Conservation (phyloP, 306 rosid genomes). For the Dicorynia guianensis region DNA sequence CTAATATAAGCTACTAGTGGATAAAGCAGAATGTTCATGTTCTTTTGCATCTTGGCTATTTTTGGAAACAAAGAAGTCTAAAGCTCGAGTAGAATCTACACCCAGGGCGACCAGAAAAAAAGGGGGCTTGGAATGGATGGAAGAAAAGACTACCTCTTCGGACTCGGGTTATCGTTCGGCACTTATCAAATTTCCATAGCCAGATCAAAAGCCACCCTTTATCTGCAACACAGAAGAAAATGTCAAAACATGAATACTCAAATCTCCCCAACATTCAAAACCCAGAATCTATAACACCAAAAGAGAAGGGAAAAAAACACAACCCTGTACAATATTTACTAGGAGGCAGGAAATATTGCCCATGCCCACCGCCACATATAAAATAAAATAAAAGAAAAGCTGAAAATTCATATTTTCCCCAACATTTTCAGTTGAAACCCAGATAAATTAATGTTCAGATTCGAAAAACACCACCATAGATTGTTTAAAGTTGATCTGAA, state of each 20-base stretch:
- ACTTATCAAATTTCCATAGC: conserved; percentile 41
- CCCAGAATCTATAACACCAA: conserved; percentile 7
- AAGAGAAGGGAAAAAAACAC: too few relatives aligned
- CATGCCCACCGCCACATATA: conserved; percentile 8
- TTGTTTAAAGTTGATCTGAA: not conserved
- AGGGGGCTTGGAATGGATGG: not conserved
- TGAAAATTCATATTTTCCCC: conserved; percentile 19
- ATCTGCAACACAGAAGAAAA: conserved; percentile 45
- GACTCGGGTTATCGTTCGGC: conserved; percentile 20
- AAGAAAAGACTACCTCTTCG: conserved; percentile 41
- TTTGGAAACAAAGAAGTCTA: not conserved
- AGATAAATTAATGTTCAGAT: conserved; percentile 29
- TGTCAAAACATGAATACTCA: conserved; percentile 22
- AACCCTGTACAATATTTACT: too few relatives aligned
- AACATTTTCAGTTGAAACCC: conserved; percentile 35
- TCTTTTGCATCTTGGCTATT: conserved; percentile 5
- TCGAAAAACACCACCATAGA: conserved; percentile 29
- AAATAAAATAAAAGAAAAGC: not conserved
- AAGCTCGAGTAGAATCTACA: conserved; percentile 2
- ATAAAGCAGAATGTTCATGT: not conserved
- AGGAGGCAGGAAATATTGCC: not conserved
- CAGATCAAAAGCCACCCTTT: conserved; percentile 45
- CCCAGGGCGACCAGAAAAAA: conserved; percentile 6
- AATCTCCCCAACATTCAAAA: conserved; percentile 9
- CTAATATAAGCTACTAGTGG: conserved; percentile 11